These are phyloP conservation scores for Ophiosphaerella korrae DNA, from an alignment of 2,329 filamentous ascomycete genomes.

Conservation along the genomic window DNA sequence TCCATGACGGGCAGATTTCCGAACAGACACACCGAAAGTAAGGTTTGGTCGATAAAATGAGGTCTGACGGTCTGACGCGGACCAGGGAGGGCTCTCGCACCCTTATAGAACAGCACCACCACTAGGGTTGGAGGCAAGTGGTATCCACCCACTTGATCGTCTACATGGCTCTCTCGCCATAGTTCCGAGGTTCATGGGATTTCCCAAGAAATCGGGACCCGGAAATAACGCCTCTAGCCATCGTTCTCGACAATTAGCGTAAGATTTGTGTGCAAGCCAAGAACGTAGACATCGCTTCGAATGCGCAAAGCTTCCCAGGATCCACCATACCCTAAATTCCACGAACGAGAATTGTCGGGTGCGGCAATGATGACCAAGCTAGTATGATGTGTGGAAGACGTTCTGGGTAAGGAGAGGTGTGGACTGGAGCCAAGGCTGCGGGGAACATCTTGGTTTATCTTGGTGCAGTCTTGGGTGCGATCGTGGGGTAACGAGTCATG, in stretches of 20 bases:
- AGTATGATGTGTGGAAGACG: conserved; percentile 3
- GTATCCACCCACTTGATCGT: neutral
- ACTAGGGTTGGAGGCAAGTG: neutral
- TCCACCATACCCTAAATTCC: conserved; percentile 3
- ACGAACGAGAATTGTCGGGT: conserved; percentile 4
- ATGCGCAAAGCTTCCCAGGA: neutral
- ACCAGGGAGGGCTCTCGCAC: neutral
- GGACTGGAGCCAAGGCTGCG: conserved; percentile 17
- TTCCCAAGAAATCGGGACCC: conserved; percentile 2
- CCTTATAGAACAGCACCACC: neutral
- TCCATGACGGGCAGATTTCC: conserved; percentile 11
- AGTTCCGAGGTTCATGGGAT: neutral
- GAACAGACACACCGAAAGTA: neutral
- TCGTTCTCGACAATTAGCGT: neutral
- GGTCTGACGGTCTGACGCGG: neutral
- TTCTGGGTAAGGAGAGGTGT: neutral
- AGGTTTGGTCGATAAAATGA: neutral
- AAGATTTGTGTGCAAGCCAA: neutral
- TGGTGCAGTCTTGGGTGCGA: conserved; percentile 4
- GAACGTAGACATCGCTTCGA: neutral
- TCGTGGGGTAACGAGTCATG: conserved; percentile 5
- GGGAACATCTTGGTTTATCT: conserved; percentile 21
- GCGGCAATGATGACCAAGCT: conserved; percentile 3
- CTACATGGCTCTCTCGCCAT: neutral
- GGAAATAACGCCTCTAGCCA: conserved; percentile 1